Conservation (phyloP, 257 asterid genomes). For the Petunia axillaris region DNA sequence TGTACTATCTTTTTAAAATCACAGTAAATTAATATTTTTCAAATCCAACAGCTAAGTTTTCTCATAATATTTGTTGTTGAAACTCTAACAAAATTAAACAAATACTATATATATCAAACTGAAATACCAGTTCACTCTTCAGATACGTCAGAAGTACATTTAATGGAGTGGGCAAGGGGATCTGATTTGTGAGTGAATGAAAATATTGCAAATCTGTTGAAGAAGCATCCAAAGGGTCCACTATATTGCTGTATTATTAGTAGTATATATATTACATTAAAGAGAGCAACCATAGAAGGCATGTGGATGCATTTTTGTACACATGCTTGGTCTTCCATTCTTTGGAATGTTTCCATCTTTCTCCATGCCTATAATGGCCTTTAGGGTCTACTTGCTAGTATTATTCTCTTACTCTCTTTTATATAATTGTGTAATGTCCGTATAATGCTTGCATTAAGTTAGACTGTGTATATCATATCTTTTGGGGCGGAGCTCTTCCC, state of each 20-base stretch:
- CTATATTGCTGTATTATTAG: neutral
- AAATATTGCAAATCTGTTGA: neutral
- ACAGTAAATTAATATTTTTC: neutral
- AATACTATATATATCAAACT: neutral
- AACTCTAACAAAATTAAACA: neutral
- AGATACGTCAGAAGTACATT: neutral
- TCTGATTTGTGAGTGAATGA: neutral
- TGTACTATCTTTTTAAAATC: neutral
- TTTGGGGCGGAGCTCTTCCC: no score
- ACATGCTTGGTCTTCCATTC: conserved; percentile 32
- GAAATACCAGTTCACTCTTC: neutral
- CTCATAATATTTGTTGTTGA: neutral
- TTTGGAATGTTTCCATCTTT: conserved; percentile 2
- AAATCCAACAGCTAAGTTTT: neutral
- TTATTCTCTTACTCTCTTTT: neutral
- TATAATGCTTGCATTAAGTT: no score
- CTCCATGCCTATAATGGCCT: neutral
- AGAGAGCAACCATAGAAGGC: conserved; percentile 22
- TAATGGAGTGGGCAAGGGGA: neutral
- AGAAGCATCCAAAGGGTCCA: conserved; percentile 33
- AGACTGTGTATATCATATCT: no score
- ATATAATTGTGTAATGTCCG: no score
- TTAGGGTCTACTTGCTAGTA: neutral
- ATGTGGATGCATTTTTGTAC: conserved; percentile 44
- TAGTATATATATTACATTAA: conserved; percentile 13